Evolutionary conservation across 192 early-diverging fungal genomes (phyloP).

Genomic region (Backusella liffmaniae): DNA sequence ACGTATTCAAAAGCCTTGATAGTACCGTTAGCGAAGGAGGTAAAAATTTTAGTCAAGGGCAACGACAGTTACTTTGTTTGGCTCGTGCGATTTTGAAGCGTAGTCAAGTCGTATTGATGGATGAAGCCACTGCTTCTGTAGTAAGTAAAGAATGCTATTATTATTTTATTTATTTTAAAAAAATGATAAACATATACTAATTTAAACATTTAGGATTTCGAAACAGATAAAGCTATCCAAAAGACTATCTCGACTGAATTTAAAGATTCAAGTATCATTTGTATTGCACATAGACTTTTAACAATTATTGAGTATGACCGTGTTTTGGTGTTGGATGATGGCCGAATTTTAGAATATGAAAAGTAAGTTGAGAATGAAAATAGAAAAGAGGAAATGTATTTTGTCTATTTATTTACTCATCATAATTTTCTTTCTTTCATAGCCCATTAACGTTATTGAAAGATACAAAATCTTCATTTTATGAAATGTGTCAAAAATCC

Average conservation of each 20-base stretch:
- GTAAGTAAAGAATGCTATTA: no score
- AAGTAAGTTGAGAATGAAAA: no score
- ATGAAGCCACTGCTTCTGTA: constrained; percentile 90
- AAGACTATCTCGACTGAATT: constrained; percentile 76
- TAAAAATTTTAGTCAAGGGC: constrained; percentile 70
- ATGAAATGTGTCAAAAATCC: constrained; percentile 76
- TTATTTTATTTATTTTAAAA: no score
- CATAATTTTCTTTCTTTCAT: neutral
- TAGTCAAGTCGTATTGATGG: constrained; percentile 69
- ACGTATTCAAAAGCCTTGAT: neutral
- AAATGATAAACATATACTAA: no score
- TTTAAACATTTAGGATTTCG: constrained; percentile 51
- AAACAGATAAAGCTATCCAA: constrained; percentile 86
- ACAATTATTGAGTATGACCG: constrained; percentile 77
- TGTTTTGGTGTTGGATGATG: constrained; percentile 54
- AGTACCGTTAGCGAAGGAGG: constrained; percentile 64
- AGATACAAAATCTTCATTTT: constrained; percentile 59
- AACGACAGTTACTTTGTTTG: constrained; percentile 69
- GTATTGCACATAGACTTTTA: constrained; percentile 84
- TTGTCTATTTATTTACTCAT: no score
- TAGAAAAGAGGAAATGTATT: no score
- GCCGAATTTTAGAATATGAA: constrained; percentile 32
- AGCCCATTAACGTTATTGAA: constrained; percentile 71
- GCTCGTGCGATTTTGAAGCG: constrained; percentile 70
- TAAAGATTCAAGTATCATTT: constrained; percentile 70